phyloP scores from a whole-genome alignment of 805 yeast genomes.

The Suhomyces kilbournensis region DNA sequence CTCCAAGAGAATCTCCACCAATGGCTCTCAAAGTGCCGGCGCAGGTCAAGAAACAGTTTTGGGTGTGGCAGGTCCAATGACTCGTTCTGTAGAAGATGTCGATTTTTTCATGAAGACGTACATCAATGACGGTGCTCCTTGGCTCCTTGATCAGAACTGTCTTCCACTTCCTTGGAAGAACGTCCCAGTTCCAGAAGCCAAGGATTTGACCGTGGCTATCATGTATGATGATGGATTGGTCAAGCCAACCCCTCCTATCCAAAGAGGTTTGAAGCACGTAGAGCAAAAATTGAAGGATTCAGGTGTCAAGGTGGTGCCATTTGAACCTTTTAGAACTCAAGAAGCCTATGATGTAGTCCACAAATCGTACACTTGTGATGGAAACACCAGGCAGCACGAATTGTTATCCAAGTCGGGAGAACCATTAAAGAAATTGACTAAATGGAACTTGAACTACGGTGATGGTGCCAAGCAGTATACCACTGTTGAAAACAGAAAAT shows the following conservation, averaged over 20 bases:
- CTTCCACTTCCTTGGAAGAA: slow-evolving; percentile 54
- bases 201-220: slow-evolving; percentile 55
- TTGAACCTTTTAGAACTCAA: slow-evolving; percentile 56
- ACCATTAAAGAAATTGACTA: slow-evolving; percentile 61
- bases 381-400: slow-evolving; percentile 55
- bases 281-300: slow-evolving; percentile 55
- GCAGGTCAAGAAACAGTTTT: slow-evolving; percentile 65
- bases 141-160: slow-evolving; percentile 49
- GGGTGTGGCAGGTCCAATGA: slow-evolving; percentile 67
- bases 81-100: slow-evolving; percentile 62
- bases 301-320: slow-evolving; percentile 55
- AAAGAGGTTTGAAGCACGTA: slow-evolving; percentile 49
- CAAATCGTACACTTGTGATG: slow-evolving; percentile 62
- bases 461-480: slow-evolving; percentile 49
- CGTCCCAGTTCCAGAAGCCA: slow-evolving; percentile 38
- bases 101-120: slow-evolving; percentile 65
- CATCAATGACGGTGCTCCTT: slow-evolving; percentile 62
- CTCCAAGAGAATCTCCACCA: slow-evolving; percentile 45
- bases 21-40: slow-evolving; percentile 52
- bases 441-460: slow-evolving; percentile 59
- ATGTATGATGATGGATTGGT: slow-evolving; percentile 64
- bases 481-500: slow-evolving; percentile 52
- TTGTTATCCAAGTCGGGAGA: slow-evolving; percentile 62
- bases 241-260: slow-evolving; percentile 64
- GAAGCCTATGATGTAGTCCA: slow-evolving; percentile 59